Evolutionary conservation across 176 grass and related monocot genomes (phyloP).

Genomic region (Phoenix dactylifera): DNA sequence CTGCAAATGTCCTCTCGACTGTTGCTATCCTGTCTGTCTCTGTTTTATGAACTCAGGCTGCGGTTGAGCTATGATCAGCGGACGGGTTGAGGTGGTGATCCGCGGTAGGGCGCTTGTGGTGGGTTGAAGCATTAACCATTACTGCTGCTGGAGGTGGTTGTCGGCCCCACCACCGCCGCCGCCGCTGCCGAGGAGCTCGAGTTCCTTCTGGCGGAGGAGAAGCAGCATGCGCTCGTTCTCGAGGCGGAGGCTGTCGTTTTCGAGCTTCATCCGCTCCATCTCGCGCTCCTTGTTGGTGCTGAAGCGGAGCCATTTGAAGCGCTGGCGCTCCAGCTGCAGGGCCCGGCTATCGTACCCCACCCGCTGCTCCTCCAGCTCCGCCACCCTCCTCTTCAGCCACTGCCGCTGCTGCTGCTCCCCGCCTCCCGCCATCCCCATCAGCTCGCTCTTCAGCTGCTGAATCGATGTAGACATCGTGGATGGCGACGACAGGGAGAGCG

Average conservation of each 20-base stretch:
- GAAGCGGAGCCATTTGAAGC: slow-evolving; percentile 77
- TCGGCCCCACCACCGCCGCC: slow-evolving; percentile 3
- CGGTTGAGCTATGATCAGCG: too few relatives aligned
- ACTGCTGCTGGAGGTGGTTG: too few relatives aligned
- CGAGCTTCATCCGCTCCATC: slow-evolving; percentile 60
- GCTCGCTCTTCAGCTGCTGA: slow-evolving; percentile 51
- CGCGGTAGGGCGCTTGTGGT: too few relatives aligned
- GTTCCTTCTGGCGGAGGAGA: slow-evolving; percentile 56
- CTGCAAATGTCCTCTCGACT: too few relatives aligned
- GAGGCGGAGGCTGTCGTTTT: slow-evolving; percentile 42
- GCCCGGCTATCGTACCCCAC: slow-evolving; percentile 34
- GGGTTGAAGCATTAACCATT: too few relatives aligned
- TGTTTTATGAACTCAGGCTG: too few relatives aligned
- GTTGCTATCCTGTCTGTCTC: too few relatives aligned
- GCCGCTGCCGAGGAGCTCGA: slow-evolving; percentile 41
- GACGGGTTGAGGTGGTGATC: too few relatives aligned
- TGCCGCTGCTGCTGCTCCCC: slow-evolving; percentile 25
- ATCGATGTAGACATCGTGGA: slow-evolving; percentile 11
- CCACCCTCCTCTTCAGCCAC: slow-evolving; percentile 43
- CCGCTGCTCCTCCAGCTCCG: slow-evolving; percentile 67
- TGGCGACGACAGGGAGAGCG: slow-evolving; percentile 30
- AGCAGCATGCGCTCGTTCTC: slow-evolving; percentile 68
- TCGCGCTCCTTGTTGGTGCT: slow-evolving; percentile 58
- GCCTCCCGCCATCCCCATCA: slow-evolving; percentile 21
- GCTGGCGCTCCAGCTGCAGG: slow-evolving; percentile 43